A percentile compares a stretch with the other conserved stretches of the same genome.
These are phyloP conservation scores for Adansonia rubrostipa DNA, from an alignment of 441 rosid genomes.

Conservation along the genomic window DNA sequence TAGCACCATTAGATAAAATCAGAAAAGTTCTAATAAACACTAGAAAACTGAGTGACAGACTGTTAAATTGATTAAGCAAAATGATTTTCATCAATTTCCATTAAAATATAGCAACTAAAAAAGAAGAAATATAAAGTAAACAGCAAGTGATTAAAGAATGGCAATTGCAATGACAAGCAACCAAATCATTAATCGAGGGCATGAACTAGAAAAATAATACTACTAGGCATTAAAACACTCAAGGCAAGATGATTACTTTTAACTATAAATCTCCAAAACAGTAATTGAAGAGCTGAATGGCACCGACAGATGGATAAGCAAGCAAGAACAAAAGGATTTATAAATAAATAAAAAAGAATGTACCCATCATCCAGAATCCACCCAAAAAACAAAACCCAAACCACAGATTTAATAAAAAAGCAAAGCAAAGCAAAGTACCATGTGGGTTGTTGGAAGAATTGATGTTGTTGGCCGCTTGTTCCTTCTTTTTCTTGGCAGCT, in stretches of 20 bases:
- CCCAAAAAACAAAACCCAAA: not conserved
- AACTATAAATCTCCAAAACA: not conserved
- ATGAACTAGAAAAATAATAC: not conserved
- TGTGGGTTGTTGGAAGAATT: slow-evolving; percentile 28
- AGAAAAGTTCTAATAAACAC: slow-evolving; percentile 10
- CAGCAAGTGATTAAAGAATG: not conserved
- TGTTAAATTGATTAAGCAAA: not conserved
- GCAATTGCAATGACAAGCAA: slow-evolving; percentile 1
- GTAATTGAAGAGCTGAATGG: not conserved
- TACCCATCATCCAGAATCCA: slow-evolving; percentile 15
- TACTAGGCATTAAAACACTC: not conserved
- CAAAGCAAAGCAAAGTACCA: slow-evolving; percentile 31
- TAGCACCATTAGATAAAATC: slow-evolving; percentile 32
- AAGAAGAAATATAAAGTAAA: not conserved
- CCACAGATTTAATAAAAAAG: slow-evolving; percentile 1
- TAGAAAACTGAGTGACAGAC: not conserved
- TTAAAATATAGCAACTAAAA: slow-evolving; percentile 16
- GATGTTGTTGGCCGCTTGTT: slow-evolving; percentile 36
- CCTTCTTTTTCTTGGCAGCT: slow-evolving; percentile 87
- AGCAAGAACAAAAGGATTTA: not conserved
- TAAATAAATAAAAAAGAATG: not conserved
- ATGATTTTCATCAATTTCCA: not conserved
- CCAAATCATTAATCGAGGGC: not conserved
- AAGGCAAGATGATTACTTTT: slow-evolving; percentile 5
- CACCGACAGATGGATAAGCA: not conserved